Percentiles rank a stretch among this genome's conserved stretches.
Conservation (phyloP, 2,329 filamentous ascomycete species). For the Phyllosticta citriasiana region DNA sequence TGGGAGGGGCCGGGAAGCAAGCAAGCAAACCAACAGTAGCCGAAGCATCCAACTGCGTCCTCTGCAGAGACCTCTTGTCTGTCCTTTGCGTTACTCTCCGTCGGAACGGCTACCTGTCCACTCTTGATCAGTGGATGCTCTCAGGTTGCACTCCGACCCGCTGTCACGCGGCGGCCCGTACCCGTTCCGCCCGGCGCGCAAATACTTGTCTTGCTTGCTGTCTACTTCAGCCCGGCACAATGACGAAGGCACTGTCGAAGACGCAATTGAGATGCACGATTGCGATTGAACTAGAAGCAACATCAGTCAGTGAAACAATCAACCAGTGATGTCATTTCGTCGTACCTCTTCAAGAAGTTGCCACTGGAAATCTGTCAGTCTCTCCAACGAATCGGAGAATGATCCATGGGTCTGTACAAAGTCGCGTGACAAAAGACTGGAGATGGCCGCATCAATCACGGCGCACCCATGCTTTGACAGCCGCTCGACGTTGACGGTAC, state of each 20-base stretch:
- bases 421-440: too few species aligned
- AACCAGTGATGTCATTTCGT: too few species aligned
- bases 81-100: background rate
- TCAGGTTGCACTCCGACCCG: background rate
- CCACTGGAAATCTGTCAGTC: too few species aligned
- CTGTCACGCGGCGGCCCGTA: background rate
- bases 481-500: too few species aligned
- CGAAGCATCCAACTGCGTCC: background rate
- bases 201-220: background rate
- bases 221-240: background rate
- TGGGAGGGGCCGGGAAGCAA: background rate
- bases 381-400: too few species aligned
- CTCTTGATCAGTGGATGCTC: background rate
- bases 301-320: too few species aligned
- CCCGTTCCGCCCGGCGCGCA: background rate
- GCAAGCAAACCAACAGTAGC: background rate
- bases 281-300: too few species aligned
- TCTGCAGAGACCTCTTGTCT: background rate
- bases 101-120: background rate
- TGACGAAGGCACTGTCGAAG: background rate
- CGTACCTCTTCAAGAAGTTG: too few species aligned
- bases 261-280: background rate
- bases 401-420: too few species aligned
- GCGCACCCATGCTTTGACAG: too few species aligned
- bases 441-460: too few species aligned